Evolutionary conservation across 139 green algal genomes (phyloP).

Genomic region (Mesotaenium endlicherianum): DNA sequence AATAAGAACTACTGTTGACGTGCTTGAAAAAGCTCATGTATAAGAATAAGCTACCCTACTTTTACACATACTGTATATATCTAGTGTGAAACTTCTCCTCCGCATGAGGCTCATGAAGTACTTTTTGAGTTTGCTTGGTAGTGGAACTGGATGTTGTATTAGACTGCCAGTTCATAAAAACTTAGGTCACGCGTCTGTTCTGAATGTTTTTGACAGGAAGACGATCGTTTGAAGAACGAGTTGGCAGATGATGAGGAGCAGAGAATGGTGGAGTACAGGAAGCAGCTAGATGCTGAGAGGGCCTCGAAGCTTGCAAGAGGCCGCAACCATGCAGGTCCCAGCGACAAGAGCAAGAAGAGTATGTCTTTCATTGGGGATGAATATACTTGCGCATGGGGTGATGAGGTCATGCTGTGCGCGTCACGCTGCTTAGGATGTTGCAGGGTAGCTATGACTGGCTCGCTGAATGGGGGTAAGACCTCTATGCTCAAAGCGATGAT

Average conservation of each 20-base stretch:
- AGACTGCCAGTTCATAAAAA: background rate
- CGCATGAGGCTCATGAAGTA: background rate
- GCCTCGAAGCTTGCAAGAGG: slow-evolving; percentile 45
- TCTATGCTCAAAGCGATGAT: background rate
- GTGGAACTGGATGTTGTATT: background rate
- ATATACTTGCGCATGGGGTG: background rate
- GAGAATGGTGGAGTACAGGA: slow-evolving; percentile 52
- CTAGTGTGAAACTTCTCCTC: background rate
- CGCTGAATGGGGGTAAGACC: background rate
- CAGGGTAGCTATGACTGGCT: background rate
- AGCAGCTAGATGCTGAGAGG: slow-evolving; percentile 58
- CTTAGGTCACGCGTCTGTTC: background rate
- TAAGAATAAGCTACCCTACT: background rate
- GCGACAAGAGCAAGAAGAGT: slow-evolving; percentile 49
- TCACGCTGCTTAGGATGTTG: background rate
- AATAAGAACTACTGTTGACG: no score
- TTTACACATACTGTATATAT: background rate
- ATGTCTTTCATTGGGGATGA: background rate
- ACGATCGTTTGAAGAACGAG: slow-evolving; percentile 31
- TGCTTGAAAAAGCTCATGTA: no score
- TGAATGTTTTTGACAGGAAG: slow-evolving; percentile 27
- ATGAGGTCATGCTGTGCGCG: background rate
- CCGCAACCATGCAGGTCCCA: slow-evolving; percentile 39
- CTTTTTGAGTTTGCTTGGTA: background rate
- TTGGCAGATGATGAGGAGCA: slow-evolving; percentile 29